phyloP scores from a whole-genome alignment of 2,329 filamentous ascomycete genomes.

The Knufia petricola region DNA sequence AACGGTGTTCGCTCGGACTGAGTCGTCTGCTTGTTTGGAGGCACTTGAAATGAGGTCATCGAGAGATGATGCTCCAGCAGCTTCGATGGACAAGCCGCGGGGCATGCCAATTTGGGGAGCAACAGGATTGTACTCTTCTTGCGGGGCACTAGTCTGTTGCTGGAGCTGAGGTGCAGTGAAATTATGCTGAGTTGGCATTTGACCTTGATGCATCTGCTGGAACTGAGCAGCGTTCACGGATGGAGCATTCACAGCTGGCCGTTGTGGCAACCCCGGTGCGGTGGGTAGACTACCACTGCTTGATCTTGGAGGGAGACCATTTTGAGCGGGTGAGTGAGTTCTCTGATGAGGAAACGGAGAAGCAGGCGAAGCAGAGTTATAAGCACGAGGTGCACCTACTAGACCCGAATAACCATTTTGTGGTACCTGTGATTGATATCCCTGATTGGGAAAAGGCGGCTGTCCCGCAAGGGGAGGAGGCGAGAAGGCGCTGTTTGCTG shows the following conservation, averaged over 20 bases:
- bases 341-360: slow-evolving; percentile 34
- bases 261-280: slow-evolving; percentile 50
- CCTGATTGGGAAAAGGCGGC: slow-evolving; percentile 30
- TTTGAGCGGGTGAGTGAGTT: slow-evolving; percentile 23
- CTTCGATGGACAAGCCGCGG: slow-evolving; percentile 22
- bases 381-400: slow-evolving; percentile 27
- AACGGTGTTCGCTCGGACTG: slow-evolving; percentile 26
- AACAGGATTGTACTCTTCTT: slow-evolving; percentile 10
- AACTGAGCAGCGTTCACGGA: slow-evolving; percentile 45
- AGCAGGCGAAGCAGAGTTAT: slow-evolving; percentile 33
- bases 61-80: slow-evolving; percentile 35
- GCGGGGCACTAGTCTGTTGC: background rate
- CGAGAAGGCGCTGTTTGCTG: slow-evolving; percentile 27
- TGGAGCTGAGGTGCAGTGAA: slow-evolving; percentile 14
- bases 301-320: slow-evolving; percentile 36
- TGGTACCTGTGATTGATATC: slow-evolving; percentile 26
- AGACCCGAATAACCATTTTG: slow-evolving; percentile 29
- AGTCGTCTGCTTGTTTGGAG: slow-evolving; percentile 34
- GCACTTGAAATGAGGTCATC: slow-evolving; percentile 45
- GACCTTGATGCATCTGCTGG: slow-evolving; percentile 48
- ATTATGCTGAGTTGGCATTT: slow-evolving; percentile 31
- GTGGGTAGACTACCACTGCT: slow-evolving; percentile 47
- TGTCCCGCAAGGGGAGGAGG: slow-evolving; percentile 22
- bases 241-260: slow-evolving; percentile 48
- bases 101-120: slow-evolving; percentile 9